These are phyloP conservation scores for Juncus effusus DNA, from an alignment of 176 grass and related monocot species.

Conservation along the genomic window DNA sequence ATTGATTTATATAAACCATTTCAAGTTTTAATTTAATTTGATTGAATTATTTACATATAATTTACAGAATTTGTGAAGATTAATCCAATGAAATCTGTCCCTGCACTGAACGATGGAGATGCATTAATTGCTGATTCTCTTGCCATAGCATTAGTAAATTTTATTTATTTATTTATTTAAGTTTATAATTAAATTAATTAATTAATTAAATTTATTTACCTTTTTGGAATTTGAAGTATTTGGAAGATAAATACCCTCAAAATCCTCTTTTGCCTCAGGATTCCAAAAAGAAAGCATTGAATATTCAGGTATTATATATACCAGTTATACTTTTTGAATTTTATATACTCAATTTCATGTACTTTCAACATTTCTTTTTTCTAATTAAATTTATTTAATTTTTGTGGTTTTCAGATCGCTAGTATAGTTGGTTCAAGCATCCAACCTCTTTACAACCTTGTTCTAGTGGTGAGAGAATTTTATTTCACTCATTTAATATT, in stretches of 20 bases:
- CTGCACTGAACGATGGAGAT: constrained; percentile 68
- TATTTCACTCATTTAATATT: neutral
- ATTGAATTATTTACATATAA: constrained; percentile 1
- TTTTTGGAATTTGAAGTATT: constrained; percentile 46
- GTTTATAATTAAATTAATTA: constrained; percentile 6
- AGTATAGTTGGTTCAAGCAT: constrained; percentile 84
- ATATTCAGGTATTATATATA: constrained; percentile 55
- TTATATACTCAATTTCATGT: neutral
- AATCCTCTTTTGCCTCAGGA: constrained; percentile 66
- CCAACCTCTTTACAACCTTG: constrained; percentile 64
- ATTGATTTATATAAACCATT: neutral
- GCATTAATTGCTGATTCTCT: constrained; percentile 64
- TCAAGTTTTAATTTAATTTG: neutral
- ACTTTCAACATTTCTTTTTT: neutral
- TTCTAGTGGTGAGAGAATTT: constrained; percentile 13
- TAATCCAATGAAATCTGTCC: constrained; percentile 78
- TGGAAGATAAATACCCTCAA: constrained; percentile 90
- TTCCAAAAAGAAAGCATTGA: constrained; percentile 69
- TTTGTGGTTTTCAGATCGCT: constrained; percentile 43
- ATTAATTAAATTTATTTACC: neutral
- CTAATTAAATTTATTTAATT: neutral
- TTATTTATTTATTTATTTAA: neutral
- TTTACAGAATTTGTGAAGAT: constrained; percentile 73
- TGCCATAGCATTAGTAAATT: constrained; percentile 61
- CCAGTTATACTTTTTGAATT: neutral